Conservation (phyloP, 2,329 filamentous ascomycete genomes). For the Cladosporium sp. region DNA sequence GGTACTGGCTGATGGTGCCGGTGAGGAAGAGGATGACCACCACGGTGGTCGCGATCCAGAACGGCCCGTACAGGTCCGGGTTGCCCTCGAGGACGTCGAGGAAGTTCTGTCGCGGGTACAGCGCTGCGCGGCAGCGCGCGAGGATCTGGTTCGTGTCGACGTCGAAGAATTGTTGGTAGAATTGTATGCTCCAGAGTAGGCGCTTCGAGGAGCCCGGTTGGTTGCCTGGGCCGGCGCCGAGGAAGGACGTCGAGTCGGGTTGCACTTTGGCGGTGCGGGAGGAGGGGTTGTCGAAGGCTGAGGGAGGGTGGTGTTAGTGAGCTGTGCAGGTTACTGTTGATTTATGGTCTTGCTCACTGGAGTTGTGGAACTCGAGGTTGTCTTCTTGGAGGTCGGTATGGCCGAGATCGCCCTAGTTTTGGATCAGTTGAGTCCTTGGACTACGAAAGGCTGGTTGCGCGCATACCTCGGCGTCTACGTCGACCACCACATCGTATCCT, state of each 20-base stretch:
- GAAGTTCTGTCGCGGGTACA: conserved; percentile 91
- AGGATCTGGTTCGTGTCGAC: conserved; percentile 91
- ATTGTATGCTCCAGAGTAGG: conserved; percentile 86
- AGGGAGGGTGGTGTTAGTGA: conserved; percentile 1
- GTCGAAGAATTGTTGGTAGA: conserved; percentile 98
- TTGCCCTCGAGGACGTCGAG: conserved; percentile 96
- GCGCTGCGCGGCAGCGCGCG: conserved; percentile 78
- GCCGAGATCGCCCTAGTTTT: conserved; percentile 74
- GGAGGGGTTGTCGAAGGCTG: conserved; percentile 33
- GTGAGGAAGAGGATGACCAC: conserved; percentile 93
- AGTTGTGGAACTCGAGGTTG: conserved; percentile 98
- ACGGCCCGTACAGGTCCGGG: conserved; percentile 91
- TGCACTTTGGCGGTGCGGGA: conserved; percentile 47
- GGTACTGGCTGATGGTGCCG: conserved; percentile 89
- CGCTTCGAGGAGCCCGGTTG: conserved; percentile 56
- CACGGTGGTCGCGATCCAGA: conserved; percentile 98
- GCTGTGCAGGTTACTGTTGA: neutral
- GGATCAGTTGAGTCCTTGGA: neutral
- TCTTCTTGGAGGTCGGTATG: conserved; percentile 92
- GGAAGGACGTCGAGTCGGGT: conserved; percentile 36
- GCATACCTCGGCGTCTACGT: conserved; percentile 91
- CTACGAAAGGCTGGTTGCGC: too few relatives aligned
- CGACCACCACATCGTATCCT: conserved; percentile 96
- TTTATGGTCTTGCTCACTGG: conserved; percentile 48
- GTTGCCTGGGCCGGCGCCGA: conserved; percentile 28